Conservation (phyloP, 768 basidiomycete species). For the Auriscalpium vulgare region DNA sequence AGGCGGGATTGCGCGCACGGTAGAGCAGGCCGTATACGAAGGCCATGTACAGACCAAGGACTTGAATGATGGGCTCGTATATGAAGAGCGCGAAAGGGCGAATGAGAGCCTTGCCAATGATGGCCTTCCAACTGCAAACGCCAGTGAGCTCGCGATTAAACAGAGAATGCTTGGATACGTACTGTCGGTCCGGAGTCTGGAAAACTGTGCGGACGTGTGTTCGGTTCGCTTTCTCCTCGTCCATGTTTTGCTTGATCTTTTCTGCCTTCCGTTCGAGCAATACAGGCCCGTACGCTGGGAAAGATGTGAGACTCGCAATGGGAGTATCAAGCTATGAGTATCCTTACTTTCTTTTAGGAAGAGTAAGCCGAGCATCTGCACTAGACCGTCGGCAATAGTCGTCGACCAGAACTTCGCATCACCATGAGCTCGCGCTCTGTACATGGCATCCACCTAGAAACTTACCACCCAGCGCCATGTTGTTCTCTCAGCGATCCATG, state of each 20-base stretch:
- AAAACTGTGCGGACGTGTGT: slow-evolving; percentile 39
- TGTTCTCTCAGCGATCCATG: slow-evolving; percentile 54
- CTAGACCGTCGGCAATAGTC: slow-evolving; percentile 38
- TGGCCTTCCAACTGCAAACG: slow-evolving; percentile 36
- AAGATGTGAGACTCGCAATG: neutral
- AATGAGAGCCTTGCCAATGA: slow-evolving; percentile 45
- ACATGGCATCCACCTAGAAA: neutral
- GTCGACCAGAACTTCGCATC: neutral
- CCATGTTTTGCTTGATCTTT: slow-evolving; percentile 34
- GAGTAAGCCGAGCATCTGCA: slow-evolving; percentile 51
- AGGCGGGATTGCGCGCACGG: slow-evolving; percentile 1
- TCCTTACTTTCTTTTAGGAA: slow-evolving; percentile 56
- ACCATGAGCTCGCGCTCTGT: neutral
- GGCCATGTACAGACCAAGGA: slow-evolving; percentile 62
- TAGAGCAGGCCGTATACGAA: slow-evolving; percentile 46
- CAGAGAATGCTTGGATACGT: slow-evolving; percentile 15
- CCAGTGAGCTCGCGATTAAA: neutral
- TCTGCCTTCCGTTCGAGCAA: slow-evolving; percentile 45
- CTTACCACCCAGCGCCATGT: slow-evolving; percentile 69
- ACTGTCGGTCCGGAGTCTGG: slow-evolving; percentile 36
- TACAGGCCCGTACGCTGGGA: slow-evolving; percentile 22
- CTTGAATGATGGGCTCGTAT: slow-evolving; percentile 58
- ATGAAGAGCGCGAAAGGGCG: slow-evolving; percentile 61
- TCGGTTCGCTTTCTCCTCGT: slow-evolving; percentile 35
- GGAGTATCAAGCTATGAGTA: neutral